Evolutionary conservation across 1,284 basidiomycete genomes (phyloP).

Genomic region (Cutaneotrichosporon curvatum): DNA sequence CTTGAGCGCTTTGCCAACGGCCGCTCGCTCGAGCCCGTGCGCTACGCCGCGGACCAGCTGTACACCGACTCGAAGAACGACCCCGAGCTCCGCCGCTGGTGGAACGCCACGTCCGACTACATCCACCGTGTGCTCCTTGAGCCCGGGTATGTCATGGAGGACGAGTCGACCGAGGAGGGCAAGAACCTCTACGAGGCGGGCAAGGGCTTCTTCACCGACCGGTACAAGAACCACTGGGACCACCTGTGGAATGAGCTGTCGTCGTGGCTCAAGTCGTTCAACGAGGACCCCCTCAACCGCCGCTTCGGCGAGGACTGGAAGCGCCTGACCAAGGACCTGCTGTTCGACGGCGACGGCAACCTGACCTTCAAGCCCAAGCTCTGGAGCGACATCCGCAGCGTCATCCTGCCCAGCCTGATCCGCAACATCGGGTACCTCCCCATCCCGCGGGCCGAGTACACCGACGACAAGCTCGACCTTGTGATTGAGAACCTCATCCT

Average conservation of each 20-base stretch:
- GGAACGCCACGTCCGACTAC: conserved; percentile 59
- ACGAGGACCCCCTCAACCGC: conserved; percentile 73
- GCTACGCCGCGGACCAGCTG: conserved; percentile 65
- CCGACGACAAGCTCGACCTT: conserved; percentile 74
- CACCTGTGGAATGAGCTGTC: conserved; percentile 63
- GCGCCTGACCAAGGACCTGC: conserved; percentile 69
- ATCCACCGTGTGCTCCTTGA: conserved; percentile 70
- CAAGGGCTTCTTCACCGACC: conserved; percentile 66
- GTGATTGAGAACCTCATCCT: conserved; percentile 84
- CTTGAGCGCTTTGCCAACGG: conserved; percentile 88
- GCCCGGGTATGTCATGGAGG: conserved; percentile 79
- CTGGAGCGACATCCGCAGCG: conserved; percentile 74
- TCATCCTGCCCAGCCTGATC: conserved; percentile 74
- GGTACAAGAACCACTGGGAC: conserved; percentile 80
- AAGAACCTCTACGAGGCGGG: conserved; percentile 59
- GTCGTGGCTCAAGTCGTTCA: conserved; percentile 73
- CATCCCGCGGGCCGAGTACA: conserved; percentile 85
- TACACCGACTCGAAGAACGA: conserved; percentile 72
- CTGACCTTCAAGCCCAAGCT: conserved; percentile 81
- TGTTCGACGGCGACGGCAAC: conserved; percentile 68
- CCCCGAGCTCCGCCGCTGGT: conserved; percentile 70
- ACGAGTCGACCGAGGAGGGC: conserved; percentile 61
- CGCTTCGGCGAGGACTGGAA: conserved; percentile 78
- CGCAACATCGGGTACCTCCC: conserved; percentile 76
- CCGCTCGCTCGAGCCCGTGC: conserved; percentile 57